Evolutionary conservation across 345 rosid species (phyloP).

Genomic region (Ceriops zippeliana): DNA sequence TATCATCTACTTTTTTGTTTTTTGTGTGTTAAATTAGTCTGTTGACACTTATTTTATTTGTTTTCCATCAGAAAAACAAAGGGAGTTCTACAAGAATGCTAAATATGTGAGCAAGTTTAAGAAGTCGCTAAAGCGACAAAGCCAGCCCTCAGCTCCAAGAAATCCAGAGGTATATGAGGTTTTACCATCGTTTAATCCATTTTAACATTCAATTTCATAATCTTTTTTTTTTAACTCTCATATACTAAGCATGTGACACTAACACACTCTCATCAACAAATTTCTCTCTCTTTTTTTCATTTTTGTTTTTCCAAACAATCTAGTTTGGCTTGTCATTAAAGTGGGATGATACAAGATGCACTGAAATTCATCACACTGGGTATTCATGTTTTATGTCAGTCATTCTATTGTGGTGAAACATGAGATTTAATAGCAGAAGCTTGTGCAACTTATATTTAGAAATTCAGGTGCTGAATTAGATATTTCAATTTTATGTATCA

Average conservation of each 20-base stretch:
- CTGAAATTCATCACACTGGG: too few species aligned
- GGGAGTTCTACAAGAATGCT: constrained; percentile 79
- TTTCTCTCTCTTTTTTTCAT: background rate
- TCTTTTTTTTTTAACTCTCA: background rate
- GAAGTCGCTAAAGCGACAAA: constrained; percentile 47
- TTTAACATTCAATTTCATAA: background rate
- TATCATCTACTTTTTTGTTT: background rate
- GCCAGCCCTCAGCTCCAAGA: constrained; percentile 20
- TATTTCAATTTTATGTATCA: too few species aligned
- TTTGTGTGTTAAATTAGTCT: background rate
- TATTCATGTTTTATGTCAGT: too few species aligned
- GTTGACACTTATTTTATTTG: constrained; percentile 6
- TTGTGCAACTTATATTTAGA: too few species aligned
- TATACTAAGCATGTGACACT: too few species aligned
- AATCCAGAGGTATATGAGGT: constrained; percentile 33
- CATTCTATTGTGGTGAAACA: too few species aligned
- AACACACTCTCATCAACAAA: background rate
- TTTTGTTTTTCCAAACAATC: too few species aligned
- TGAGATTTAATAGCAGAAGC: too few species aligned
- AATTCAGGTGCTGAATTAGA: too few species aligned
- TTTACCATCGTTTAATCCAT: background rate
- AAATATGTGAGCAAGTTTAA: constrained; percentile 66
- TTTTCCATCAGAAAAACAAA: constrained; percentile 51
- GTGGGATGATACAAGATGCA: too few species aligned
- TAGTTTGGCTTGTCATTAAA: too few species aligned